Evolutionary conservation across 1,284 basidiomycete genomes (phyloP).

Genomic region (Puccinia novopanici): DNA sequence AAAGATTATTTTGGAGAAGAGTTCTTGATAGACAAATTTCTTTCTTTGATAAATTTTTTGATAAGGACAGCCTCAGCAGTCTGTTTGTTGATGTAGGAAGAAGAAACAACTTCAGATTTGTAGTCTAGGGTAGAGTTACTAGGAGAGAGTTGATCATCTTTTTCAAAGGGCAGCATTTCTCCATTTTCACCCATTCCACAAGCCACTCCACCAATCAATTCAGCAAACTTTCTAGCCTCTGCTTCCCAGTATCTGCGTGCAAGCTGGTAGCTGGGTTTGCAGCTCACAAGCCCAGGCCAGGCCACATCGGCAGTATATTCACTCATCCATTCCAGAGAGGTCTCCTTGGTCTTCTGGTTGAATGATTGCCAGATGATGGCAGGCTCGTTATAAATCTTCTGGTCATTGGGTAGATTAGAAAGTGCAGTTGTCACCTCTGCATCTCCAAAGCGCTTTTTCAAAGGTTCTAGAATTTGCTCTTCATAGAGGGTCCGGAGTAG

Average conservation of each 20-base stretch:
- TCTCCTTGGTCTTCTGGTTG: slow-evolving; percentile 4
- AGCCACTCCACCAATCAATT: slow-evolving; percentile 9
- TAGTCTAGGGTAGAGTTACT: not conserved
- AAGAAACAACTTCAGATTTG: not conserved
- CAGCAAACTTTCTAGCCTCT: slow-evolving; percentile 12
- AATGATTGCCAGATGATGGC: slow-evolving; percentile 32
- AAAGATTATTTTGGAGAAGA: not conserved
- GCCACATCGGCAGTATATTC: slow-evolving; percentile 38
- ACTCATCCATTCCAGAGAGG: slow-evolving; percentile 42
- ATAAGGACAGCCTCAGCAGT: slow-evolving; percentile 34
- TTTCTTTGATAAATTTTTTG: slow-evolving; percentile 45
- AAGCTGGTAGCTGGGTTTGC: not conserved
- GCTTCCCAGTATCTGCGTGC: slow-evolving; percentile 39
- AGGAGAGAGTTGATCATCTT: not conserved
- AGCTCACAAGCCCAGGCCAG: slow-evolving; percentile 42
- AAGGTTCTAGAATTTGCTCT: slow-evolving; percentile 24
- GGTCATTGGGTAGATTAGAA: not conserved
- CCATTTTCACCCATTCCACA: slow-evolving; percentile 33
- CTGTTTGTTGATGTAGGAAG: not conserved
- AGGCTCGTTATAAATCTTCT: slow-evolving; percentile 19
- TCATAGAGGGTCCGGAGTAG: slow-evolving; percentile 16
- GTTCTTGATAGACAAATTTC: not conserved
- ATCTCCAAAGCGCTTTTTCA: slow-evolving; percentile 9
- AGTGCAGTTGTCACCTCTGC: slow-evolving; percentile 21
- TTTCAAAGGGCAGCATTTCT: slow-evolving; percentile 3